Evolutionary conservation across 1,284 basidiomycete species (phyloP).

Genomic region (Neolentinus lepideus): DNA sequence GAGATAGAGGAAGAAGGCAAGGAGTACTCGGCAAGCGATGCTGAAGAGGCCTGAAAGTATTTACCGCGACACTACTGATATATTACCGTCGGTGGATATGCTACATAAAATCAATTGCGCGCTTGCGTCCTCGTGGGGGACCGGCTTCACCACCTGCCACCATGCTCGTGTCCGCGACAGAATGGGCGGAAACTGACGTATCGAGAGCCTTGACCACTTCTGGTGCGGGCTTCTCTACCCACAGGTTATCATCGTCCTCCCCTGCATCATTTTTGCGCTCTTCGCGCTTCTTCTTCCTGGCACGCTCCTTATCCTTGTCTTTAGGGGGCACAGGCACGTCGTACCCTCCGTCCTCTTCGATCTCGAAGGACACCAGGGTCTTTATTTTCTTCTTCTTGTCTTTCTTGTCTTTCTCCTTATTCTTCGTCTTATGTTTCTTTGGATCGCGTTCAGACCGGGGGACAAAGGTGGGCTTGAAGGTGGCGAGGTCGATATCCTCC

Average conservation of each 20-base stretch:
- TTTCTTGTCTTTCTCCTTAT: conserved; percentile 32
- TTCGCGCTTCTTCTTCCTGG: conserved; percentile 20
- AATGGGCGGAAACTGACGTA: conserved; percentile 16
- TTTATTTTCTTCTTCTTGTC: conserved; percentile 36
- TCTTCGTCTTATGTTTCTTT: conserved; percentile 23
- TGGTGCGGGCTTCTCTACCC: conserved; percentile 53
- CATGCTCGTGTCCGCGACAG: conserved; percentile 10
- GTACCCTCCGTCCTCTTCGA: conserved; percentile 49
- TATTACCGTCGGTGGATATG: neutral
- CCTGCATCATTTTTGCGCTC: conserved; percentile 18
- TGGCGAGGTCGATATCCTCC: conserved; percentile 44
- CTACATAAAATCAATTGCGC: conserved; percentile 63
- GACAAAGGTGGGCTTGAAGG: conserved; percentile 81
- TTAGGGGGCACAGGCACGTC: conserved; percentile 18
- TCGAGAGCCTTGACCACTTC: conserved; percentile 29
- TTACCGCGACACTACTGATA: neutral
- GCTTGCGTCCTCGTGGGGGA: conserved; percentile 41
- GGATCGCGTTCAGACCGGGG: conserved; percentile 35
- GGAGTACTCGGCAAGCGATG: conserved; percentile 3
- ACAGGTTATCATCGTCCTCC: conserved; percentile 47
- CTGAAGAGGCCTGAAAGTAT: neutral
- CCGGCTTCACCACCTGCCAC: conserved; percentile 10
- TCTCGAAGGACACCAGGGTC: conserved; percentile 63
- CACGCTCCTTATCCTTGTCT: conserved; percentile 10
- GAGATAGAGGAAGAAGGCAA: conserved; percentile 7